Percentiles rank a stretch among this genome's conserved stretches.
Conservation (phyloP, 106 monocot genomes). For the Dendrobium catenatum region DNA sequence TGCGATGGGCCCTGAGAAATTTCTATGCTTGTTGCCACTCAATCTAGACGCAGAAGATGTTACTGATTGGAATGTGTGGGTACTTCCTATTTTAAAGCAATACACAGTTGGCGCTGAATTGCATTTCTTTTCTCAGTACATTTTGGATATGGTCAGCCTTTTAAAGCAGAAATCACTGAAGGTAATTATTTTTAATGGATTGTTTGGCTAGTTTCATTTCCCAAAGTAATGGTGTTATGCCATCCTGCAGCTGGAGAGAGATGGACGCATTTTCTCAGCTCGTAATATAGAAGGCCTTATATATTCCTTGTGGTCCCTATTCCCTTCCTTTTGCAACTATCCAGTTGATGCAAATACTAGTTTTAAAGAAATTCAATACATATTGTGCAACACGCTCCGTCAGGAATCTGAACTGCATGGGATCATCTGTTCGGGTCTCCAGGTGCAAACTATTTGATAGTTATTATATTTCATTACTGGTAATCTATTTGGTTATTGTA, state of each 20-base stretch:
- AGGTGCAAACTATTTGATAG: conserved; percentile 32
- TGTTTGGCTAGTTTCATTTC: neutral
- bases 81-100: conserved; percentile 85
- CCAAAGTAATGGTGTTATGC: conserved; percentile 7
- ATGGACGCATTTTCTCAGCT: conserved; percentile 59
- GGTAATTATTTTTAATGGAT: conserved; percentile 31
- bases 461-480: neutral
- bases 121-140: conserved; percentile 48
- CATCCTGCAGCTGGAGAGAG: conserved; percentile 50
- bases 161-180: conserved; percentile 41
- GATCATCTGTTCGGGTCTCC: conserved; percentile 73
- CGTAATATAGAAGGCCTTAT: conserved; percentile 59
- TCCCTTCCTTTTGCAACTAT: conserved; percentile 91
- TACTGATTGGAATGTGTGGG: conserved; percentile 59
- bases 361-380: conserved; percentile 45
- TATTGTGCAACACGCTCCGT: conserved; percentile 48
- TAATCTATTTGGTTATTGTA: neutral
- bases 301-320: conserved; percentile 82
- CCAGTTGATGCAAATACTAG: conserved; percentile 58
- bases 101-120: conserved; percentile 71
- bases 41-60: conserved; percentile 42
- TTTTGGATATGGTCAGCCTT: conserved; percentile 29
- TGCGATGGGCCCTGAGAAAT: conserved; percentile 78
- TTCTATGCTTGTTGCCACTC: conserved; percentile 57
- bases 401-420: conserved; percentile 72